These are phyloP conservation scores for Aspergillus taichungensis DNA, from an alignment of 495 filamentous ascomycete species.

Conservation along the genomic window DNA sequence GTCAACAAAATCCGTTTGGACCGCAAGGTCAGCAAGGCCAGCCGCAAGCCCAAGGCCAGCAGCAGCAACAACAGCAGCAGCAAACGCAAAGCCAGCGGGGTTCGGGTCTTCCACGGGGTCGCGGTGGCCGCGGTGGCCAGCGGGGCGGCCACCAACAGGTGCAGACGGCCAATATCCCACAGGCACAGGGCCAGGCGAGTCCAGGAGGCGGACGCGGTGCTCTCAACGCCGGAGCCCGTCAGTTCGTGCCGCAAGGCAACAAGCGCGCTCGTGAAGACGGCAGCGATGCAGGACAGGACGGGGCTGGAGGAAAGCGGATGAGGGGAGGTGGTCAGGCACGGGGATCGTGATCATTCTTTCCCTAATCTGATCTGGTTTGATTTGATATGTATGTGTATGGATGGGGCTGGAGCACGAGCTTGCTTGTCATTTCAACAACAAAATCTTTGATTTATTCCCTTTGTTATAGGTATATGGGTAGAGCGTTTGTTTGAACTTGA, in stretches of 20 bases:
- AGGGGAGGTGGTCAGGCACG: slow-evolving; percentile 39
- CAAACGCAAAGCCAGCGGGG: slow-evolving; percentile 29
- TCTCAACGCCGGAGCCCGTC: slow-evolving; percentile 45
- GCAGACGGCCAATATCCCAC: slow-evolving; percentile 16
- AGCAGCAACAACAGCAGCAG: slow-evolving; percentile 14
- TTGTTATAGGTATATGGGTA: slow-evolving; percentile 6
- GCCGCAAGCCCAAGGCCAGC: slow-evolving; percentile 5
- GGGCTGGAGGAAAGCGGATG: slow-evolving; percentile 42
- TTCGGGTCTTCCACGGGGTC: slow-evolving; percentile 36
- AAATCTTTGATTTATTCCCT: not conserved
- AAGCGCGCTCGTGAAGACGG: slow-evolving; percentile 59
- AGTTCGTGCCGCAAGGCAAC: slow-evolving; percentile 55
- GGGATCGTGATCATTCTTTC: slow-evolving; percentile 17
- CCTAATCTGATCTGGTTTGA: slow-evolving; percentile 9
- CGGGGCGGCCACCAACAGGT: slow-evolving; percentile 39
- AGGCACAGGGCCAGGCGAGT: slow-evolving; percentile 23
- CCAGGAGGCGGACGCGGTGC: slow-evolving; percentile 28
- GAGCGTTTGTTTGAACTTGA: not conserved
- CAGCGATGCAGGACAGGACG: slow-evolving; percentile 29
- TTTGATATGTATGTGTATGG: slow-evolving; percentile 6
- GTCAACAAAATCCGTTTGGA: slow-evolving; percentile 24
- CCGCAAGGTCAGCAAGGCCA: slow-evolving; percentile 9
- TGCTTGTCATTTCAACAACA: too few species aligned
- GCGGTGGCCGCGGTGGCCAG: slow-evolving; percentile 32
- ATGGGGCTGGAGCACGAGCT: too few species aligned